Evolutionary conservation across 768 basidiomycete species (phyloP), one percentile per base, ranked within the genome.

Genomic region (Amanita phalloides): DNA sequence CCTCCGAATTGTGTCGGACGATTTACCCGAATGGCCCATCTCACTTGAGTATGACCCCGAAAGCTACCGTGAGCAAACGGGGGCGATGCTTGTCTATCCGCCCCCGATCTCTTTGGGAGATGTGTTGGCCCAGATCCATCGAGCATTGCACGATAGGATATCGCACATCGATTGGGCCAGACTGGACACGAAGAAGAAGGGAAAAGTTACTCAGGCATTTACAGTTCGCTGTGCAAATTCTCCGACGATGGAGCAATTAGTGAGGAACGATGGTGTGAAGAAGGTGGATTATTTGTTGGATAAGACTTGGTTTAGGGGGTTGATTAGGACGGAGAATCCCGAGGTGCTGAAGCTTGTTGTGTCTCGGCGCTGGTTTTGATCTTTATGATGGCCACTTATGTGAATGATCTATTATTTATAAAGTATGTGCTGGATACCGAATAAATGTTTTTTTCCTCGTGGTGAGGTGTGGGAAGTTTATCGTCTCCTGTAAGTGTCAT

Each of bases 271-370:
- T 6, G 56, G 56, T 1, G 56, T 56, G 5, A 56, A 54, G 44
- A 48, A 42, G 41, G 53, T 56, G 25, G 56, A 56, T 28, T 56
- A 54, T 43, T 36, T 56, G 21, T 32, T 51, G 20, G 49, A 54
- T n/a, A 56, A 51, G 26, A 35, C 46, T 11, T 50, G 56, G 49
- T 56, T 56, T 38, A 54, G 32, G 37, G 56, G 56, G 17, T 48
- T 56, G 49, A 25, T 48, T 10, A 35, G 48, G 26, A 46, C 48
- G 9, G 25, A 51, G 17, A 43, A 48, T n/a, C 41, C 30, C 10
- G 49, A 54, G 11, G 47, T 37, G 28, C 38, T 56, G 44, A 56
- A 54, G 54, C 36, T 56, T 8, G 37, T 56, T 3, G 45, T 56
- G 9, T 35, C 51, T 17, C 51, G 43, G 10, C 21, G 10, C 14